Percentiles rank a stretch among this genome's conserved stretches.
Evolutionary conservation across 2,329 filamentous ascomycete species (phyloP).

Genomic region (Fusarium clavum): DNA sequence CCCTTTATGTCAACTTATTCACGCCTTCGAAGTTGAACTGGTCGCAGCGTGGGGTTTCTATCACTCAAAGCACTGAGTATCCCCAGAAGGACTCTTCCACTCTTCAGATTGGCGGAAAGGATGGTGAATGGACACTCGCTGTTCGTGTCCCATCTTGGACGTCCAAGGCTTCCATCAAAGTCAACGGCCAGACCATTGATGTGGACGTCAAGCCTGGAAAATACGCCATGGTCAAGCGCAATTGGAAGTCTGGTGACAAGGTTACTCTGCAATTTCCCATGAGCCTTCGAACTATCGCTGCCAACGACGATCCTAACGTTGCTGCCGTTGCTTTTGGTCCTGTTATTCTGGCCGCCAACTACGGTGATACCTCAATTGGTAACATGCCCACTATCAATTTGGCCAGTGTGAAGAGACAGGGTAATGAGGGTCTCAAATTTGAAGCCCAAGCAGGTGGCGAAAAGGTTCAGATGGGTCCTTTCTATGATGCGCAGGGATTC

Average conservation of each 20-base stretch:
- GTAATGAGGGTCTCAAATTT: slow-evolving; percentile 47
- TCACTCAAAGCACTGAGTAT: slow-evolving; percentile 58
- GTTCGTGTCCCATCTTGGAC: slow-evolving; percentile 64
- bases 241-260: slow-evolving; percentile 58
- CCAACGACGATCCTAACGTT: slow-evolving; percentile 59
- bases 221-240: slow-evolving; percentile 55
- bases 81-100: slow-evolving; percentile 56
- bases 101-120: slow-evolving; percentile 53
- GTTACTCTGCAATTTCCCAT: slow-evolving; percentile 60
- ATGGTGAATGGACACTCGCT: slow-evolving; percentile 51
- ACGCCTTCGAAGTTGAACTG: slow-evolving; percentile 59
- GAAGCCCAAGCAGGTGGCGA: slow-evolving; percentile 48
- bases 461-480: slow-evolving; percentile 51
- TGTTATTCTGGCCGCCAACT: slow-evolving; percentile 58
- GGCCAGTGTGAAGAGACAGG: slow-evolving; percentile 43
- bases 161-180: slow-evolving; percentile 50
- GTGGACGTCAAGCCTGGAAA: slow-evolving; percentile 49
- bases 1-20: slow-evolving; percentile 63
- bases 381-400: slow-evolving; percentile 49
- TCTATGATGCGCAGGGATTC: slow-evolving; percentile 56
- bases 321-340: slow-evolving; percentile 62
- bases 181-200: slow-evolving; percentile 55
- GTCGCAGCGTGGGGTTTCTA: slow-evolving; percentile 53
- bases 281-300: slow-evolving; percentile 55
- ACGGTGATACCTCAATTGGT: slow-evolving; percentile 50